Base-by-base conservation (phyloP, 257 asterid species). In the Thymus mandschuricus region DNA sequence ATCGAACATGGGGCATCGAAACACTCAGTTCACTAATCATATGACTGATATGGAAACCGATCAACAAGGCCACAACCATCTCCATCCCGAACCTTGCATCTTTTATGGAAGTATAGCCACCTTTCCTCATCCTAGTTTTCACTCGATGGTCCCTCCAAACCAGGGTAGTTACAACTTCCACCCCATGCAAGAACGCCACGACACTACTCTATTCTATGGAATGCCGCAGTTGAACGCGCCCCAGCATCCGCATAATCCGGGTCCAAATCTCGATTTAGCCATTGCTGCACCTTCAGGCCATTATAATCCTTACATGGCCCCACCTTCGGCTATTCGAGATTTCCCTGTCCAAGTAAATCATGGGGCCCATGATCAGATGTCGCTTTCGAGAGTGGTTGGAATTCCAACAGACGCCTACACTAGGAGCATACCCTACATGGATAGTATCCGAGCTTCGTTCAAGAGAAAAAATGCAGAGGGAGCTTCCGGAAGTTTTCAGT, bases 1-100 rank as follows among this genome's bases (percentile, higher is more conserved):
- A 60, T 48, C 68, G 75, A 72, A 51, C 70, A 92, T 95, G 99
- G 96, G 88, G 73, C 92, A 92, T 62, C 80, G 90, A 70, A 87
- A 82, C 63, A 84, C 81, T 64, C 88, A 79, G 63, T 70, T 80
- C 79, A 73, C 48, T 1, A 77, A 82, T 79, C 85, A 82, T 56
- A 82, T 82, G 80, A 75, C 71, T 64, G 87, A 88, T 66, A 54
- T 78, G 71, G 96, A 85, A 81, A 56, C 82, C 6, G 88, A 89
- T 71, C 92, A 81, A 60, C 90, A 65, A 74, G 84, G 91, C 63
- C 95, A 73, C 62, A 79, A 64, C 74, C 85, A 83, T 80, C 76
- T 75, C 15, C 86, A 66, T 64, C 76, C 96, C 4, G 92, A 87
- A 63, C 91, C 93, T 21, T 78, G 84, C 82, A 64, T 88, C 69